Evolutionary conservation across 495 filamentous ascomycete genomes (phyloP).

Genomic region (Parathielavia hyrcaniae): DNA sequence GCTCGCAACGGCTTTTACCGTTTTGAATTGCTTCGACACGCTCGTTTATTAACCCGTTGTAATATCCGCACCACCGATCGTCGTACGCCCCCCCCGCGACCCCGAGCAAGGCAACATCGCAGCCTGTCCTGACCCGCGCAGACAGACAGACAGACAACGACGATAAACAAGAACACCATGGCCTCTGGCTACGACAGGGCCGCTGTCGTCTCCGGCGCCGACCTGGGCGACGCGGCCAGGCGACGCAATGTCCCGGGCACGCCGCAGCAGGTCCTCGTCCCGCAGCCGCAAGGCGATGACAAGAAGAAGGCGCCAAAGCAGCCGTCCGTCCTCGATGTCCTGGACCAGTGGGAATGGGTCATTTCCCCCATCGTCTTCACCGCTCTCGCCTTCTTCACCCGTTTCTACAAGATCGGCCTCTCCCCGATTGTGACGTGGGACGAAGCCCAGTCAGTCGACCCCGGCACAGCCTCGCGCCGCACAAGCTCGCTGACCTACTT

Average conservation of each 20-base stretch:
- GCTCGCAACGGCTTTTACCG: slow-evolving; percentile 14
- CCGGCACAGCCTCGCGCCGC: slow-evolving; percentile 7
- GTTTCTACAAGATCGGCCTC: slow-evolving; percentile 89
- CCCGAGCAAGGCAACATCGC: slow-evolving; percentile 9
- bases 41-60: slow-evolving; percentile 27
- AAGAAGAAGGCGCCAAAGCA: slow-evolving; percentile 65
- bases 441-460: slow-evolving; percentile 79
- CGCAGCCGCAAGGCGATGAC: slow-evolving; percentile 42
- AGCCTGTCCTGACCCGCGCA: slow-evolving; percentile 1
- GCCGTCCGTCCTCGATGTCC: slow-evolving; percentile 52
- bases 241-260: slow-evolving; percentile 63
- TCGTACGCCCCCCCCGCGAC: slow-evolving; percentile 12
- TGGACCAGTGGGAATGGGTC: slow-evolving; percentile 78
- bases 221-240: slow-evolving; percentile 60
- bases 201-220: slow-evolving; percentile 59
- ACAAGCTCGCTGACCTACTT: slow-evolving; percentile 27
- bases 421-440: slow-evolving; percentile 98
- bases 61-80: slow-evolving; percentile 23
- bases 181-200: slow-evolving; percentile 41
- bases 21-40: slow-evolving; percentile 24
- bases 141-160: too few species aligned
- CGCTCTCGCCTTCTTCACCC: slow-evolving; percentile 81
- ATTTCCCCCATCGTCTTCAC: slow-evolving; percentile 88
- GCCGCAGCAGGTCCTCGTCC: slow-evolving; percentile 36
- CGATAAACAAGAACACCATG: slow-evolving; percentile 34